Conservation (phyloP, 768 basidiomycete genomes). For the Porphyrellus cyaneotinctus region DNA sequence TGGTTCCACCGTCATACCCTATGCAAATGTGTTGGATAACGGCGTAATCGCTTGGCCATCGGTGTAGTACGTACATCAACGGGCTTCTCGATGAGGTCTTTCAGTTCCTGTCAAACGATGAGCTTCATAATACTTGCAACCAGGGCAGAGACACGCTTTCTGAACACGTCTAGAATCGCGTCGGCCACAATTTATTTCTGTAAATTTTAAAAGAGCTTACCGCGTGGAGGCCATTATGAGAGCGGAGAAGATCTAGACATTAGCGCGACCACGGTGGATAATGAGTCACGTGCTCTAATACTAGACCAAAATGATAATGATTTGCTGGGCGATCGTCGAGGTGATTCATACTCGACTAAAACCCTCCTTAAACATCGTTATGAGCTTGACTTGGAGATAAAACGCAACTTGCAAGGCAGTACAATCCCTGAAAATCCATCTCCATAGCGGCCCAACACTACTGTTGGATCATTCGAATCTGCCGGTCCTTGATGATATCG, state of each 20-base stretch:
- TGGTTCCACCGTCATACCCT: slow-evolving; percentile 63
- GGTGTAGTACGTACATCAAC: slow-evolving; percentile 47
- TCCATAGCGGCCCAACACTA: too few relatives aligned
- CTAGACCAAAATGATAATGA: too few relatives aligned
- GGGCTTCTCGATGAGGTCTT: slow-evolving; percentile 56
- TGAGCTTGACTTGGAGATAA: too few relatives aligned
- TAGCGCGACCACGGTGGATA: too few relatives aligned
- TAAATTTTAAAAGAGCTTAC: slow-evolving; percentile 25
- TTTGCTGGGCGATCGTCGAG: too few relatives aligned
- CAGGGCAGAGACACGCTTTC: slow-evolving; percentile 43
- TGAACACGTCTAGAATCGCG: slow-evolving; percentile 58
- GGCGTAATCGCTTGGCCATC: slow-evolving; percentile 10
- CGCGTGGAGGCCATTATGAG: slow-evolving; percentile 38
- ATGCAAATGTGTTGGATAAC: slow-evolving; percentile 7
- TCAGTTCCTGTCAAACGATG: slow-evolving; percentile 53
- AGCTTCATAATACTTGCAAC: slow-evolving; percentile 5
- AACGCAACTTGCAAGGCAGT: too few relatives aligned
- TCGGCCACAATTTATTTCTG: slow-evolving; percentile 19
- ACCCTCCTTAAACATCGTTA: too few relatives aligned
- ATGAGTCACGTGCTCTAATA: too few relatives aligned
- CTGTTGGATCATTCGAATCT: too few relatives aligned
- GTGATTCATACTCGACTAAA: too few relatives aligned
- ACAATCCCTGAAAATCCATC: too few relatives aligned
- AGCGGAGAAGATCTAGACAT: neutral
- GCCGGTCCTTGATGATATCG: too few relatives aligned